Evolutionary conservation across 1,284 basidiomycete genomes (phyloP).

Genomic region (Bondarzewia mesenterica): DNA sequence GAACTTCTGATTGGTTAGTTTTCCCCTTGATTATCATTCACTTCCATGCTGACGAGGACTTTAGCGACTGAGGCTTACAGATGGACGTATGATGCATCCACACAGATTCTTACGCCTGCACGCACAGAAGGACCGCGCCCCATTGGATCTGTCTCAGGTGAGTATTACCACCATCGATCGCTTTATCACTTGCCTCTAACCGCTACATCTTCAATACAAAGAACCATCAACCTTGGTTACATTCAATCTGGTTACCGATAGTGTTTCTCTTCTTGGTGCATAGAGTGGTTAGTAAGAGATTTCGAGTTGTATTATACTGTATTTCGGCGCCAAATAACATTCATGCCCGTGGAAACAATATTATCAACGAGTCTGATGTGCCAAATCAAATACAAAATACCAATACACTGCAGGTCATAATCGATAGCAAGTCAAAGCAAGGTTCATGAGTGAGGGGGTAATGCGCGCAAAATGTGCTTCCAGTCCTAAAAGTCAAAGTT

Average conservation of each 20-base stretch:
- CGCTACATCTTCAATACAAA: constrained; percentile 12
- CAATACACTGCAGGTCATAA: not conserved
- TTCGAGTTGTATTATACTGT: too few species aligned
- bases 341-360: too few species aligned
- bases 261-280: constrained; percentile 40
- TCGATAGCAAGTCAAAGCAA: not conserved
- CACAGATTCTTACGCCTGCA: constrained; percentile 36
- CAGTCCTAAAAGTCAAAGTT: constrained; percentile 21
- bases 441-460: constrained; percentile 13
- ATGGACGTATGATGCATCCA: constrained; percentile 44
- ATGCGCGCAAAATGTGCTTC: constrained; percentile 20
- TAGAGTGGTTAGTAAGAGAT: too few species aligned
- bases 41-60: not conserved
- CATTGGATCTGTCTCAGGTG: constrained; percentile 5
- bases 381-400: not conserved
- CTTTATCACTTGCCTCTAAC: too few species aligned
- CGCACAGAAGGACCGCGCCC: constrained; percentile 12
- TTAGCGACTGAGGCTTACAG: constrained; percentile 33
- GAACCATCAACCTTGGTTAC: constrained; percentile 41
- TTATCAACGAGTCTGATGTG: too few species aligned
- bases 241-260: constrained; percentile 44
- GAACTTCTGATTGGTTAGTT: constrained; percentile 38
- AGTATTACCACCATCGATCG: too few species aligned
- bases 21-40: not conserved
- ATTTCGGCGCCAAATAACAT: too few species aligned